Evolutionary conservation across 495 filamentous ascomycete genomes (phyloP), one percentile per base, ranked within the genome.

Genomic region (Aspergillus ostianus): DNA sequence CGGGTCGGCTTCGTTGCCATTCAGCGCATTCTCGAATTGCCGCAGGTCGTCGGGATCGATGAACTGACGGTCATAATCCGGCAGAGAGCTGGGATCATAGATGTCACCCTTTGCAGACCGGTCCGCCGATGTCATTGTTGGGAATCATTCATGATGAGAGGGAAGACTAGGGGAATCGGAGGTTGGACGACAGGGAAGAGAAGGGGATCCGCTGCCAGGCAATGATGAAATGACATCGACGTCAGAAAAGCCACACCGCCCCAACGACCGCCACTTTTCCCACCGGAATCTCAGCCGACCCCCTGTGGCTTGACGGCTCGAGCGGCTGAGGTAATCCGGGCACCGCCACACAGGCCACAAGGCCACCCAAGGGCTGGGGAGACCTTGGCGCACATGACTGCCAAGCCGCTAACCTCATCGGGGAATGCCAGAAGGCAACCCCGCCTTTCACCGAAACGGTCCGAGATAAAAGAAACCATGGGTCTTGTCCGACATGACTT

Each of bases 41-140:
- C 70, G 71, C 49, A 84, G 67, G 63, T 84, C 79, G 65, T 75
- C 69, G 45, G 82, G 72, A 64, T 80, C 65, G 64, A 91, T 77
- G 64, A 91, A 92, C 47, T 90, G 83, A 59, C 74, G 76, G 63
- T 88, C 80, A 64, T 79, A 79, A 66, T 91, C 87, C 18, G 87
- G 87, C 53, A 90, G 74, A 55, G 67, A 57, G 51, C 62, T 61
- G 51, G 77, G 77, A 63, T 82, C 75, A 60, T 76, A 78, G 17
- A 55, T 64, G 41, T 74, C 67, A 17, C 51, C 48, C 19, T 57
- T 52, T 50, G 60, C 23, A 48, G 66, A 63, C 58, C 75, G 71
- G 41, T 74, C 69, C 47, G 58, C 67, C 44, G 63, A 32, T 58
- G 63, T 65, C 76, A 80, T 78, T 55, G 62, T 78, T 60, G 67